Conservation (phyloP, 2,329 filamentous ascomycete genomes). For the Sarocladium oryzae region DNA sequence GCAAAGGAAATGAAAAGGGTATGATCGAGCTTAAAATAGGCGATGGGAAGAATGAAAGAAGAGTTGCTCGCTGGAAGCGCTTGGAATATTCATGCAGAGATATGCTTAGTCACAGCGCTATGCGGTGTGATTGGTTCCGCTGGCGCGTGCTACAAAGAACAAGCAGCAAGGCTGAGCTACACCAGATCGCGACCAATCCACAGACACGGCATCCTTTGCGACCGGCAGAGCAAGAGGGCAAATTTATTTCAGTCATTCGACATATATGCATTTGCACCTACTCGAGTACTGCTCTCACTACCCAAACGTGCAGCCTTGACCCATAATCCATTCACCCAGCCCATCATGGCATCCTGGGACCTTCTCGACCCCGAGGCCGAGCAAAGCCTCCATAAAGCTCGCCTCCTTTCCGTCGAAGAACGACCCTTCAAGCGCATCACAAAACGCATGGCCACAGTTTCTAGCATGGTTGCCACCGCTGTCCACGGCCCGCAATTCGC, state of each 20-base stretch:
- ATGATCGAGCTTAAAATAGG: neutral
- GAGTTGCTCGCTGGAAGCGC: neutral
- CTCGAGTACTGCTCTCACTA: no score
- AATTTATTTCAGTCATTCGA: no score
- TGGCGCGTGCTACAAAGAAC: neutral
- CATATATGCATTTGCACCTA: no score
- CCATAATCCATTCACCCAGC: no score
- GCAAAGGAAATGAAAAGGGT: conserved; percentile 1
- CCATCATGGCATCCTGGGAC: conserved; percentile 46
- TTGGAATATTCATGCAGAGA: neutral
- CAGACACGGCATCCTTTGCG: no score
- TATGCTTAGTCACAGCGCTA: neutral
- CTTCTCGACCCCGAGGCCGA: conserved; percentile 70
- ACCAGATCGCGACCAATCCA: neutral
- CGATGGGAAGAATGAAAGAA: neutral
- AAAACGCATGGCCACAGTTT: conserved; percentile 67
- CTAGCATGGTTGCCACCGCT: conserved; percentile 47
- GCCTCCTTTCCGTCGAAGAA: conserved; percentile 85
- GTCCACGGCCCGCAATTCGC: conserved; percentile 14
- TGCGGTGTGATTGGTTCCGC: neutral
- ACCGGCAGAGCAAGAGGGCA: no score
- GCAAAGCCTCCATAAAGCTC: conserved; percentile 78
- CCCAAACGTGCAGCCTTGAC: no score
- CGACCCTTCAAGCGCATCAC: conserved; percentile 86
- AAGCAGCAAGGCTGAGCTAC: neutral